Evolutionary conservation across 2,329 filamentous ascomycete genomes (phyloP), one percentile per base, ranked within the genome.

Genomic region (Microdochium paspali): DNA sequence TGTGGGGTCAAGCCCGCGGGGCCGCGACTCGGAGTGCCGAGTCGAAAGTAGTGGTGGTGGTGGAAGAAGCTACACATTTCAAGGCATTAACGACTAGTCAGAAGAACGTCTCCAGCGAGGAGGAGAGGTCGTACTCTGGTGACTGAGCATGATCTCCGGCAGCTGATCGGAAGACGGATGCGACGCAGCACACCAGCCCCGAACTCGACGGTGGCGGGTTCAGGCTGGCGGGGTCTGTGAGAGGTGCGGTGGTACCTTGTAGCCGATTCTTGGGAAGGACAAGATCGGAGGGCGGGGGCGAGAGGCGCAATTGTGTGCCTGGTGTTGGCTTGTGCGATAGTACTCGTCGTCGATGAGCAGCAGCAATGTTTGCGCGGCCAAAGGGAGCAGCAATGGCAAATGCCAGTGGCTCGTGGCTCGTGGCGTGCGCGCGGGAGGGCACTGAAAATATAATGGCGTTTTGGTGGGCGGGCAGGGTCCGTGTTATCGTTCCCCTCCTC

Each of bases 131-230:
- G 62, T 59, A 53, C 58, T 64, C 59, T 60, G 65, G 61, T 67
- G 66, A 63, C 62, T 65, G 62, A 64, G 69, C 69, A 72, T 73
- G 67, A 70, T 73, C 56, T 65, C 54, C 62, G 54, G 56, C 57
- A 56, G 51, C 20, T 7, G 5, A 9, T n/a, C 35, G 18, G 18
- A 18, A 6, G 18, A 10, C 15, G 18, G 18, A 52, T 49, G 58
- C 49, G 53, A 51, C 57, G 56, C 54, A 57, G 53, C 35, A 40
- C 35, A 40, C 35, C 49, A 50, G 51, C 51, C 51, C 50, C 25
- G 21, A 43, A 24, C 50, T 46, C 49, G 45, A 49, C 40, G 44
- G 44, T 44, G 30, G 42, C 35, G 46, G 30, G 42, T 25, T 25
- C 24, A 32, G 42, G 44, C 48, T 47, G 44, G 46, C 42, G 44